A percentile compares a stretch with the other conserved stretches of the same genome.
These are phyloP conservation scores for Fusarium longipes DNA, from an alignment of 2,329 filamentous ascomycete genomes.

Conservation along the genomic window DNA sequence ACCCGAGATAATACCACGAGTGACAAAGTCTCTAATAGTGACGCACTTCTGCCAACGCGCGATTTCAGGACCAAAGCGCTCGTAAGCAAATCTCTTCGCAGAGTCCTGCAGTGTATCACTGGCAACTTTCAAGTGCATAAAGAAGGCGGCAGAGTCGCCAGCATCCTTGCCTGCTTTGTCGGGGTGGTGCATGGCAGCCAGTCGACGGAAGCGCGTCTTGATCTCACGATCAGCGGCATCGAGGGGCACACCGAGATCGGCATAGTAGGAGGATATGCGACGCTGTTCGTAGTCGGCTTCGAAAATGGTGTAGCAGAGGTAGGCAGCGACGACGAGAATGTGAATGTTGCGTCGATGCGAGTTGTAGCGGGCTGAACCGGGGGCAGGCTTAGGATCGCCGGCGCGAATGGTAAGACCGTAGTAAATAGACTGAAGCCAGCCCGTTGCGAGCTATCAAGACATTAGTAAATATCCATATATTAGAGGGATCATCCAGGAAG, in stretches of 20 bases:
- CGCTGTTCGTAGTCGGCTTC: constrained; percentile 88
- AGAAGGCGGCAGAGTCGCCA: constrained; percentile 60
- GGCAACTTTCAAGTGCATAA: constrained; percentile 85
- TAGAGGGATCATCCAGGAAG: background rate
- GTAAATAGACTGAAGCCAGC: constrained; percentile 81
- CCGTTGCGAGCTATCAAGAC: constrained; percentile 74
- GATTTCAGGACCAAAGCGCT: constrained; percentile 83
- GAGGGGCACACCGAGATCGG: constrained; percentile 76
- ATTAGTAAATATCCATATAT: constrained; percentile 34
- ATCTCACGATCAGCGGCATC: constrained; percentile 78
- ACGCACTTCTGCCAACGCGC: constrained; percentile 72
- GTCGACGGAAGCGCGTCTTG: constrained; percentile 84
- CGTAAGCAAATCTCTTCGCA: constrained; percentile 85
- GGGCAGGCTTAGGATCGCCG: constrained; percentile 81
- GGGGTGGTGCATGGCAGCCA: constrained; percentile 80
- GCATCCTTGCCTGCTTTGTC: constrained; percentile 74
- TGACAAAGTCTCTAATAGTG: constrained; percentile 78
- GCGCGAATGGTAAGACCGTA: constrained; percentile 91
- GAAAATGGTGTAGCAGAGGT: constrained; percentile 92
- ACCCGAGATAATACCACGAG: constrained; percentile 69
- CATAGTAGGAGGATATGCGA: constrained; percentile 79
- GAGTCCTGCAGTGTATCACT: constrained; percentile 85
- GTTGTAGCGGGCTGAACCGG: constrained; percentile 74
- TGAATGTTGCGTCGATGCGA: constrained; percentile 85
- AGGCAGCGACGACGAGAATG: constrained; percentile 82